Evolutionary conservation across 31 red algal genomes (phyloP).

Genomic region (Asparagopsis taxiformis): DNA sequence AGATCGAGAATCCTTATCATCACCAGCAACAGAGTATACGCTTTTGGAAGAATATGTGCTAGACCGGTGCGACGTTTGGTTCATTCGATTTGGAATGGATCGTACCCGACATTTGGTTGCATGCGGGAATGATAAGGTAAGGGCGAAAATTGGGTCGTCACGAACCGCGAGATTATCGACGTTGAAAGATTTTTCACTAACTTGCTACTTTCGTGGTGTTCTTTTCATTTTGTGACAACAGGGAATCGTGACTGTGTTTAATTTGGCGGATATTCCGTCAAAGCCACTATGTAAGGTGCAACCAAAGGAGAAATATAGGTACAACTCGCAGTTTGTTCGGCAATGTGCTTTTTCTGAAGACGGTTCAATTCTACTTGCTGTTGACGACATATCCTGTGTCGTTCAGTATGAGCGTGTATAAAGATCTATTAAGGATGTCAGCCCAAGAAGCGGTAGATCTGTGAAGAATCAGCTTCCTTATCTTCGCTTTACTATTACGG

Average conservation of each 20-base stretch:
- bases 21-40: conserved; percentile 61
- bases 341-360: conserved; percentile 27
- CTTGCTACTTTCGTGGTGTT: too few relatives aligned
- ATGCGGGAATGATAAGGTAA: conserved; percentile 67
- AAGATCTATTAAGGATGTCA: not conserved
- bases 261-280: conserved; percentile 39
- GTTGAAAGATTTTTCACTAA: too few relatives aligned
- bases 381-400: conserved; percentile 62
- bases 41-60: conserved; percentile 58
- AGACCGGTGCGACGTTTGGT: conserved; percentile 60
- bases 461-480: too few relatives aligned
- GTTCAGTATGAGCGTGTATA: conserved; percentile 62
- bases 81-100: conserved; percentile 69
- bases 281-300: conserved; percentile 35
- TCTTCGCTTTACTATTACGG: not conserved
- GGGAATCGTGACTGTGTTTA: conserved; percentile 58
- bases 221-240: conserved; percentile 19
- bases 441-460: not conserved
- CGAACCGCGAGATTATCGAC: not conserved
- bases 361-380: conserved; percentile 11
- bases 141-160: not conserved
- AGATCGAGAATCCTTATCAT: conserved; percentile 55
- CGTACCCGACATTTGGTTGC: conserved; percentile 53
- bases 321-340: conserved; percentile 53
- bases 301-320: conserved; percentile 42